phyloP scores from a whole-genome alignment of 345 rosid genomes.

The Brassica incana region DNA sequence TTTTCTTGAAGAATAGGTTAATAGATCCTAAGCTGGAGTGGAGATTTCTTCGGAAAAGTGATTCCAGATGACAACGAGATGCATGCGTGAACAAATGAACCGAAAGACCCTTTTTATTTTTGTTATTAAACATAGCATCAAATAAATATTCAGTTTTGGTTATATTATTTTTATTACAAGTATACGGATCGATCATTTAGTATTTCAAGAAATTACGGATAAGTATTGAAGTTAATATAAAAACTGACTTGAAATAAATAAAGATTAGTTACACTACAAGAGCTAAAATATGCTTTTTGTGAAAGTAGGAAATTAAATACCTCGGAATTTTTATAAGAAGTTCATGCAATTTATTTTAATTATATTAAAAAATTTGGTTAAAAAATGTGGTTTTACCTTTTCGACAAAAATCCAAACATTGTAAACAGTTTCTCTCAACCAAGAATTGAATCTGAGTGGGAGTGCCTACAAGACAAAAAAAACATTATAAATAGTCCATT shows the following conservation, averaged over 20 bases:
- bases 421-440: no score
- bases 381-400: no score
- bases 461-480: no score
- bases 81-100: constrained; percentile 17
- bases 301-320: not conserved
- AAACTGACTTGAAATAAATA: not conserved
- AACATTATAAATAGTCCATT: no score
- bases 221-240: not conserved
- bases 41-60: constrained; percentile 30
- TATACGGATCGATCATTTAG: not conserved
- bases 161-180: not conserved
- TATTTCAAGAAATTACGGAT: not conserved
- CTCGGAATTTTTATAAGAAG: not conserved
- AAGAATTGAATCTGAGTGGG: no score
- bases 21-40: constrained; percentile 11
- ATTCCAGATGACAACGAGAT: constrained; percentile 26
- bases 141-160: not conserved
- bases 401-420: no score
- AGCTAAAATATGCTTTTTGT: not conserved
- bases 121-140: not conserved
- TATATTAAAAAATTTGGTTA: no score
- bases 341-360: not conserved
- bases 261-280: not conserved
- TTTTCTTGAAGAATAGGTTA: constrained; percentile 8
- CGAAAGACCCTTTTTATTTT: not conserved